phyloP scores from a whole-genome alignment of 2,329 filamentous ascomycete genomes.

The Phialophora macrospora region DNA sequence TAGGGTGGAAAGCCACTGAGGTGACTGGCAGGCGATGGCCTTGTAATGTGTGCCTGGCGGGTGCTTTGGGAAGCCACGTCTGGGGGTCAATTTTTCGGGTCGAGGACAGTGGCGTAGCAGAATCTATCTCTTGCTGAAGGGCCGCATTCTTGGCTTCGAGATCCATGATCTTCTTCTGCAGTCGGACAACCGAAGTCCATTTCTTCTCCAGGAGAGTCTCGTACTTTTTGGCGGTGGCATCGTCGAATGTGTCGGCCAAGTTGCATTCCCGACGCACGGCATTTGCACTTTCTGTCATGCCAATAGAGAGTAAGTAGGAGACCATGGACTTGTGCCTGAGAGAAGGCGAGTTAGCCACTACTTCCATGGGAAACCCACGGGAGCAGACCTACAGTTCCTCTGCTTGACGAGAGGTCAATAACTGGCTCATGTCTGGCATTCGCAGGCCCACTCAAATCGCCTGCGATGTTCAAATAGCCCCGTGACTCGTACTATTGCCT shows the following conservation, averaged over 20 bases:
- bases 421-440: conserved; percentile 65
- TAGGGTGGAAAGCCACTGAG: conserved; percentile 88
- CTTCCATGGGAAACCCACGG: neutral
- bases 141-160: conserved; percentile 75
- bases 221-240: conserved; percentile 87
- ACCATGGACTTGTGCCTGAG: conserved; percentile 89
- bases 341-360: conserved; percentile 24
- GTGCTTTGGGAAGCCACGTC: conserved; percentile 83
- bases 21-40: conserved; percentile 82
- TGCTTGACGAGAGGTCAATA: conserved; percentile 78
- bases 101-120: conserved; percentile 76
- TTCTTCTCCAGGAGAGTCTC: conserved; percentile 95
- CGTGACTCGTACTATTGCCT: neutral
- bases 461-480: conserved; percentile 17
- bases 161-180: conserved; percentile 99
- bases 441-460: conserved; percentile 25
- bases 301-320: conserved; percentile 78
- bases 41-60: conserved; percentile 79
- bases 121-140: conserved; percentile 83
- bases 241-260: conserved; percentile 75
- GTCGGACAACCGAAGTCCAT: conserved; percentile 91
- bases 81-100: conserved; percentile 80
- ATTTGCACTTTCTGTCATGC: conserved; percentile 70
- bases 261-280: conserved; percentile 77
- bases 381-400: conserved; percentile 75